Base-by-base conservation (phyloP, 139 green algal genomes). In the Chlorella vulgaris region DNA sequence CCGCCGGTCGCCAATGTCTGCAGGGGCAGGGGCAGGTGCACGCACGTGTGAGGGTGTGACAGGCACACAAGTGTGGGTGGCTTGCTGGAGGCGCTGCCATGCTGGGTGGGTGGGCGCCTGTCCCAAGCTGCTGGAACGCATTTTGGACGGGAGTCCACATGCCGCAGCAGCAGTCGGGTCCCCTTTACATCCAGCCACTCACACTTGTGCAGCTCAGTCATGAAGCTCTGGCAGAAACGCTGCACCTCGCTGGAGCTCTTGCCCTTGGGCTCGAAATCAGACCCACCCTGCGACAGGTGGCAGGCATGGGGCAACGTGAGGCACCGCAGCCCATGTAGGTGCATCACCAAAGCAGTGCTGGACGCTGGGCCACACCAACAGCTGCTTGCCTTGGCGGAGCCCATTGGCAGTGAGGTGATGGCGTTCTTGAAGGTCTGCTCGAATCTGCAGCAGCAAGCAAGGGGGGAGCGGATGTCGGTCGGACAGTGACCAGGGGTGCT, bases 261-360 rank as follows among this genome's bases (percentile, higher is more conserved):
- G 39, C 83, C 71, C 67, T 94, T 95, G 76, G 94, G 94, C 84
- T 97, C 84, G 78, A 97, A 97, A 88, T 97, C 94, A 36, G 69
- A 89, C 62, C 93, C 93, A 26, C 93, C 93, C 69, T 77, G 43
- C 31, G 29, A 29, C 62, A n/a, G n/a, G n/a, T n/a, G n/a, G n/a
- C n/a, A n/a, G n/a, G n/a, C n/a, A n/a, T n/a, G n/a, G n/a, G n/a
- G n/a, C n/a, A n/a, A n/a, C n/a, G n/a, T n/a, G n/a, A n/a, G n/a
- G n/a, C n/a, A n/a, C n/a, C n/a, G n/a, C n/a, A n/a, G n/a, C n/a
- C n/a, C n/a, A n/a, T n/a, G n/a, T n/a, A n/a, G n/a, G n/a, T n/a
- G n/a, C n/a, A n/a, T n/a, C n/a, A n/a, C n/a, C n/a, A n/a, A n/a
- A n/a, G n/a, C n/a, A n/a, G n/a, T n/a, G n/a, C n/a, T n/a, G n/a